Base-by-base conservation (phyloP, 768 basidiomycete genomes). In the Exidia glandulosa region DNA sequence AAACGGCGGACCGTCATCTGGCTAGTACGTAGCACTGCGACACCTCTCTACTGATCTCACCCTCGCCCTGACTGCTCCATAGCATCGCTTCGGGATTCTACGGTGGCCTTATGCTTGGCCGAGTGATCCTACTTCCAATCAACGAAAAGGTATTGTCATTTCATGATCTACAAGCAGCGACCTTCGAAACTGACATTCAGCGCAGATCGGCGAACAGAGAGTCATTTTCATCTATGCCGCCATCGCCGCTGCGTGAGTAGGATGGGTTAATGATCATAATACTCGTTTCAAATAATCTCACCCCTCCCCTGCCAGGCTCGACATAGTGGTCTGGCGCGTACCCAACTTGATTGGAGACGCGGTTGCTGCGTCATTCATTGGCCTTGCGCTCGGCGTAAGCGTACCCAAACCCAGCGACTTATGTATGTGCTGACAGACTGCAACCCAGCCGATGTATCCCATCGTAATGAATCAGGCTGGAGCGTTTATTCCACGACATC, bases 391-490 rank as follows among this genome's bases (percentile, higher is more conserved):
- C 27, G 81, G 79, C 0, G 78, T 16, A 71, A 79, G 60, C 79
- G 77, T 63, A 77, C 75, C 2, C 71, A 75, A 55, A 61, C 82
- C 14, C 64, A 84, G 36, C 82, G 82, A 14, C 41, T 45, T 13
- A 12, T 23, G 6, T 19, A 6, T 19, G 41, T 19, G n/a, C n/a
- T n/a, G n/a, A n/a, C n/a, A 19, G 41, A 45, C 41, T 14, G 19
- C 41, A 14, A 10, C 30, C 23, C 9, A 54, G 27, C 78, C 78
- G 1, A 75, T 78, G 72, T 81, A 77, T 60, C 80, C 79, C 2
- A 76, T 81, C 60, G 76, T 81, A 9, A 83, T 92, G 81, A 88
- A 86, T 66, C 80, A 87, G 48, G 74, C 85, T 1, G 79, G 82
- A 5, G 77, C 82, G 1, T 76, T 90, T 57, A 70, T 94, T 9